phyloP scores from a whole-genome alignment of 2,329 filamentous ascomycete genomes.

The Cladobotryum mycophilum region DNA sequence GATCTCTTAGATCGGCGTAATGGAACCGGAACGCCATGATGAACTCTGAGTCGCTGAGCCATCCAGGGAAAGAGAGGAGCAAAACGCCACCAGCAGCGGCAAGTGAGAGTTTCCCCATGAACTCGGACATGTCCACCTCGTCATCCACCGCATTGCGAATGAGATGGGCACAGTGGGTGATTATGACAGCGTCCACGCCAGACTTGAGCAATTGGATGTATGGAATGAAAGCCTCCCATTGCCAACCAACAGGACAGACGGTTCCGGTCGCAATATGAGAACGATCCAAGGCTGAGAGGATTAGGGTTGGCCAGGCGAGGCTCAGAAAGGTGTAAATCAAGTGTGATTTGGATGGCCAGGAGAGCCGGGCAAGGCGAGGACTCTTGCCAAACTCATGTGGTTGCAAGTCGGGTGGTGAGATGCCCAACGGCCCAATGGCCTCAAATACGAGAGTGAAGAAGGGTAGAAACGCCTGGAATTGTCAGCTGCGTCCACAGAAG shows the following conservation, averaged over 20 bases:
- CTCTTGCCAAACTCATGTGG: background rate
- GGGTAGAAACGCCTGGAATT: constrained; percentile 26
- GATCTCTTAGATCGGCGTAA: constrained; percentile 22
- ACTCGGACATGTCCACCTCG: constrained; percentile 15
- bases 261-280: constrained; percentile 12
- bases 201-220: constrained; percentile 19
- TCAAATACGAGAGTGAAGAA: constrained; percentile 1
- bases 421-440: background rate
- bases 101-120: constrained; percentile 10
- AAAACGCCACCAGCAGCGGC: constrained; percentile 16
- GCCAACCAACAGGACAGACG: constrained; percentile 13
- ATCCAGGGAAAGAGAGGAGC: constrained; percentile 18
- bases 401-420: background rate
- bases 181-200: constrained; percentile 25
- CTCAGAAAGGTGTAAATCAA: constrained; percentile 15
- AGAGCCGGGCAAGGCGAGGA: constrained; percentile 14
- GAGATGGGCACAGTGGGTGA: constrained; percentile 21
- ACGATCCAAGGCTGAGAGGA: constrained; percentile 9
- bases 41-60: constrained; percentile 20
- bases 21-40: constrained; percentile 26
- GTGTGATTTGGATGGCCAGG: constrained; percentile 17
- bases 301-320: constrained; percentile 26
- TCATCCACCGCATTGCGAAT: constrained; percentile 15
- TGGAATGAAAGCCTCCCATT: constrained; percentile 7
- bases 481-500: background rate